Conservation (phyloP, 306 rosid species). For the Dalbergia cultrata region DNA sequence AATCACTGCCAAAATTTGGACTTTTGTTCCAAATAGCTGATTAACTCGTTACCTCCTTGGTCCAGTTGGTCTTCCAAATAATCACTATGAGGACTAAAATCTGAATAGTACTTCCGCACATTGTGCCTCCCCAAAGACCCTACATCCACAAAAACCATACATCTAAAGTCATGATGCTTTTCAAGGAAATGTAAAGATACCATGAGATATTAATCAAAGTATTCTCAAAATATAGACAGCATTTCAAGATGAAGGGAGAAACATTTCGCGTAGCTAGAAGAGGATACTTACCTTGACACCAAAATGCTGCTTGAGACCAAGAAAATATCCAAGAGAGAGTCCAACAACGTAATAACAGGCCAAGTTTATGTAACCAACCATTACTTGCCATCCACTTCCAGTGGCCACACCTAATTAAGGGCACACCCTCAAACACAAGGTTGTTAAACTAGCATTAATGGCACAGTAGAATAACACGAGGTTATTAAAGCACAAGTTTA, state of each 20-base stretch:
- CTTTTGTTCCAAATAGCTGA: too few relatives aligned
- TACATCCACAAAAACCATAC: not conserved
- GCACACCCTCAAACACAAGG: not conserved
- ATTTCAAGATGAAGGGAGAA: not conserved
- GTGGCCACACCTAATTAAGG: slow-evolving; percentile 56
- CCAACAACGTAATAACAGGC: slow-evolving; percentile 66
- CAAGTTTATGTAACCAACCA: slow-evolving; percentile 65
- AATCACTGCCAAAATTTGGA: too few relatives aligned
- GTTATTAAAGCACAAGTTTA: not conserved
- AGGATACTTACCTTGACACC: slow-evolving; percentile 55
- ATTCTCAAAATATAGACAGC: not conserved
- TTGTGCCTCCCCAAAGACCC: slow-evolving; percentile 65
- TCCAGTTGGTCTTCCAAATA: slow-evolving; percentile 57
- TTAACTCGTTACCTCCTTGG: slow-evolving; percentile 46
- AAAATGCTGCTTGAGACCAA: slow-evolving; percentile 45
- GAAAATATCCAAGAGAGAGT: slow-evolving; percentile 58
- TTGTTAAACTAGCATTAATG: too few relatives aligned
- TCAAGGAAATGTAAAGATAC: not conserved
- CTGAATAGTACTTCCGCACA: slow-evolving; percentile 52
- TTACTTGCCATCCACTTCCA: slow-evolving; percentile 76
- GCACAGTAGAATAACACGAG: not conserved
- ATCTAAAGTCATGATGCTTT: not conserved
- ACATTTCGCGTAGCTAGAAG: not conserved
- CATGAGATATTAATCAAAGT: not conserved
- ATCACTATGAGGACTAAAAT: slow-evolving; percentile 42